These are phyloP conservation scores for Carex kokanica DNA, from an alignment of 176 grass and related monocot species.

Conservation along the genomic window DNA sequence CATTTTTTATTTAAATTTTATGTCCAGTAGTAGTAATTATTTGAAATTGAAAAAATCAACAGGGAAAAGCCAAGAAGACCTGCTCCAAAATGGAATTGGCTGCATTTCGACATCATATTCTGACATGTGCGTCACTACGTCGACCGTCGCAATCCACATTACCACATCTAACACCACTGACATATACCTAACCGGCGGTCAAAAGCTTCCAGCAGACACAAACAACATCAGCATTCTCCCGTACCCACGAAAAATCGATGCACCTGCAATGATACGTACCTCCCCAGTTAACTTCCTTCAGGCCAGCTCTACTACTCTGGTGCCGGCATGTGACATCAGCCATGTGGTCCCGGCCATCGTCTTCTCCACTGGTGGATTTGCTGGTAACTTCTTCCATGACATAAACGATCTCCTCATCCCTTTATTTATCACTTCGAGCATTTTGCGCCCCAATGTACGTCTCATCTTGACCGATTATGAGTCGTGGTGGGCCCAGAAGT, in stretches of 20 bases:
- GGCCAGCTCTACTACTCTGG: background rate
- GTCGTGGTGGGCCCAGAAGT: conserved; percentile 59
- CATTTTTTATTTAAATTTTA: background rate
- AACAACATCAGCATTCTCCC: conserved; percentile 13
- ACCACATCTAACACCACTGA: background rate
- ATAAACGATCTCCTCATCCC: conserved; percentile 65
- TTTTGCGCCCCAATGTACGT: conserved; percentile 47
- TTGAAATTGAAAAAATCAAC: background rate
- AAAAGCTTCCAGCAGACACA: background rate
- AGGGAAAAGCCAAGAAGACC: conserved; percentile 23
- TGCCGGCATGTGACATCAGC: conserved; percentile 40
- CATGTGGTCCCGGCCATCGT: conserved; percentile 49
- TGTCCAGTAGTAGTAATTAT: background rate
- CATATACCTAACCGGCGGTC: conserved; percentile 10
- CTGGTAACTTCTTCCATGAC: conserved; percentile 60
- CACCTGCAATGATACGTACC: conserved; percentile 7
- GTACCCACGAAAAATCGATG: conserved; percentile 16
- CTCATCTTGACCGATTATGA: conserved; percentile 50
- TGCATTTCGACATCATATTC: conserved; percentile 10
- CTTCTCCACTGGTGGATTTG: conserved; percentile 62
- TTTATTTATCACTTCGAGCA: conserved; percentile 53
- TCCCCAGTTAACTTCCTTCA: conserved; percentile 11
- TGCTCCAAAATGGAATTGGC: conserved; percentile 10
- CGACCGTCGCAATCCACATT: background rate
- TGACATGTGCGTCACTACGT: conserved; percentile 21